A percentile compares a stretch with the other conserved stretches of the same genome.
Conservation (phyloP, 1,284 basidiomycete species). For the Sporisorium sorghi region DNA sequence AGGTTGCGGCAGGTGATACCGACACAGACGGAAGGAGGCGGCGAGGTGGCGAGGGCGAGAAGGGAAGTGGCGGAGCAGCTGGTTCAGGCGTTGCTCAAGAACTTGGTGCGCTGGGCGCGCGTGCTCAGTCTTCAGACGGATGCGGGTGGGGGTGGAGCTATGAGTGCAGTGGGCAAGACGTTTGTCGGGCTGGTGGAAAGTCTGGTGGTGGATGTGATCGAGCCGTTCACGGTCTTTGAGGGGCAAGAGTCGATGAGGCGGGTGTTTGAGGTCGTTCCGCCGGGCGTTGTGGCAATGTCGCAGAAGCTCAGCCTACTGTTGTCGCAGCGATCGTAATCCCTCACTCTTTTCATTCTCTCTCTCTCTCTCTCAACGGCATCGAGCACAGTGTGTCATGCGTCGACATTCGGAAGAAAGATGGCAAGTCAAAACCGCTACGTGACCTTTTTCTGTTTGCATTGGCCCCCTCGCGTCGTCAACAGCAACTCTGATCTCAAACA, state of each 20-base stretch:
- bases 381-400: background rate
- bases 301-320: slow-evolving; percentile 7
- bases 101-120: slow-evolving; percentile 8
- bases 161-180: background rate
- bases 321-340: background rate
- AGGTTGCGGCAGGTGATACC: slow-evolving; percentile 9
- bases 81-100: slow-evolving; percentile 8
- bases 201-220: slow-evolving; percentile 6
- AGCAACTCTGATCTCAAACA: no score
- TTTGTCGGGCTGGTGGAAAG: slow-evolving; percentile 5
- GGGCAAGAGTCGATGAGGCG: background rate
- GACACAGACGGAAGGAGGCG: background rate
- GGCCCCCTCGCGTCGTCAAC: no score
- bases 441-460: no score
- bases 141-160: background rate
- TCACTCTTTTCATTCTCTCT: background rate
- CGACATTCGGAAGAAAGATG: no score
- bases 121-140: background rate
- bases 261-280: background rate
- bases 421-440: no score
- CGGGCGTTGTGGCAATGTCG: background rate
- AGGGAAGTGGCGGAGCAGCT: slow-evolving; percentile 5
- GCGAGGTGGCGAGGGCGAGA: background rate
- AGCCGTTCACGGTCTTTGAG: background rate
- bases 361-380: background rate